phyloP scores from a whole-genome alignment of 306 rosid species.

The Dryas alaskensis region DNA sequence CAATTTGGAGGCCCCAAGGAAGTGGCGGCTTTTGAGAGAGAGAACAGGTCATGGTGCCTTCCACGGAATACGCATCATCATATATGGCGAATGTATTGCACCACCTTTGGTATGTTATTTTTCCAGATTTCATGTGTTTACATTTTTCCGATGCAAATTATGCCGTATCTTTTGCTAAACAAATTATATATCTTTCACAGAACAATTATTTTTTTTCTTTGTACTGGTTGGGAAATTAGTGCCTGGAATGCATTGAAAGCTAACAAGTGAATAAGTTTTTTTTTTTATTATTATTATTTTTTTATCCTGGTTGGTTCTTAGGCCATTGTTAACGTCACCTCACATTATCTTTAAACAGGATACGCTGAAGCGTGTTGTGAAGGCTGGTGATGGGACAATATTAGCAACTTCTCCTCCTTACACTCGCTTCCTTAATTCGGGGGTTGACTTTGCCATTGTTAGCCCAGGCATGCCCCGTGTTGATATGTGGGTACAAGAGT shows the following conservation, averaged over 20 bases:
- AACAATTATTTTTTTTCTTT: not conserved
- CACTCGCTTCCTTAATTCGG: conserved; percentile 58
- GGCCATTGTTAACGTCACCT: conserved; percentile 17
- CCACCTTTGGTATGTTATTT: conserved; percentile 70
- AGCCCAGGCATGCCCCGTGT: conserved; percentile 80
- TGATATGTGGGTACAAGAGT: conserved; percentile 88
- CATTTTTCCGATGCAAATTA: conserved; percentile 10
- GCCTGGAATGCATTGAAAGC: not conserved
- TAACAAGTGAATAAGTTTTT: not conserved
- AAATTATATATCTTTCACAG: not conserved
- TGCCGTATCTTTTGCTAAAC: not conserved
- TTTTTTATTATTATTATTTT: too few species aligned
- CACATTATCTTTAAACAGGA: conserved; percentile 48
- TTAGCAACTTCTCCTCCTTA: conserved; percentile 96
- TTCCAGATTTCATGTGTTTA: conserved; percentile 6
- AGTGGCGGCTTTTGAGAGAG: conserved; percentile 80
- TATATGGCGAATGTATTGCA: conserved; percentile 82
- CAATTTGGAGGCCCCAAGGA: conserved; percentile 94
- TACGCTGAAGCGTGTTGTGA: conserved; percentile 82
- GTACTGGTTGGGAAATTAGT: not conserved
- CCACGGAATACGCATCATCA: conserved; percentile 64
- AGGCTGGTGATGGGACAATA: conserved; percentile 86
- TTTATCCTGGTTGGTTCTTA: not conserved
- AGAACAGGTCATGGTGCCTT: conserved; percentile 87
- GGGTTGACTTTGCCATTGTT: conserved; percentile 70